These are phyloP conservation scores for Aspergillus udagawae DNA, from an alignment of 2,329 filamentous ascomycete genomes.

Conservation along the genomic window DNA sequence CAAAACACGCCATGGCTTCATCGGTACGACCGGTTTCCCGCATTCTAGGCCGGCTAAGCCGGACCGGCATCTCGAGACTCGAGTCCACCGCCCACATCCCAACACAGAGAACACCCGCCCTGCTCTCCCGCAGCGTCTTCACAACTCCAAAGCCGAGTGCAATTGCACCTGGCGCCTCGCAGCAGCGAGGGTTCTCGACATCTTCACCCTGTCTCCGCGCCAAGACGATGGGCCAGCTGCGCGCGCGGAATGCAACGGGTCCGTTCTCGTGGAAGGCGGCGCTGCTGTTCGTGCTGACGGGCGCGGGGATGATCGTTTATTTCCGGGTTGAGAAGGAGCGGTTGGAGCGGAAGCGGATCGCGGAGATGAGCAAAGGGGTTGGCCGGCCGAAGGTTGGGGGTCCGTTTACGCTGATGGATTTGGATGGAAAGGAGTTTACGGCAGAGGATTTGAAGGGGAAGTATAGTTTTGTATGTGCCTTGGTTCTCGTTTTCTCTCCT, in stretches of 20 bases:
- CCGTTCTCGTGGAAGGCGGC: slow-evolving; percentile 94
- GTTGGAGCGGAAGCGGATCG: slow-evolving; percentile 82
- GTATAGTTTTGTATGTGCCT: slow-evolving; percentile 54
- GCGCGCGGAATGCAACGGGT: slow-evolving; percentile 36
- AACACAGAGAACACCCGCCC: slow-evolving; percentile 1
- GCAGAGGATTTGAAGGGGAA: slow-evolving; percentile 80
- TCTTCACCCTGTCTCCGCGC: slow-evolving; percentile 19
- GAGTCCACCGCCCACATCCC: slow-evolving; percentile 5
- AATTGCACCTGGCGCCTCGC: not conserved
- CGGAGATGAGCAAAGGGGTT: slow-evolving; percentile 88
- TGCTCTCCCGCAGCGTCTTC: not conserved
- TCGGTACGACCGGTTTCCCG: slow-evolving; percentile 19
- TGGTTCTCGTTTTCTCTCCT: not conserved
- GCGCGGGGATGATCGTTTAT: slow-evolving; percentile 75
- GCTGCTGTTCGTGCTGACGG: slow-evolving; percentile 75
- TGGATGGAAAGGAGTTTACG: slow-evolving; percentile 73
- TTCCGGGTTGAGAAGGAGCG: slow-evolving; percentile 91
- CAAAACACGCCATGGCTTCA: slow-evolving; percentile 22
- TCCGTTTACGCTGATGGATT: slow-evolving; percentile 74
- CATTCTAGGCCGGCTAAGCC: slow-evolving; percentile 10
- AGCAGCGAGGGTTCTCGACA: slow-evolving; percentile 25
- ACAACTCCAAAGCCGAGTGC: slow-evolving; percentile 2
- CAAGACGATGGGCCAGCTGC: slow-evolving; percentile 40
- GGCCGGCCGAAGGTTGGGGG: slow-evolving; percentile 92
- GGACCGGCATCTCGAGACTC: slow-evolving; percentile 6